Conservation (phyloP, 2,329 filamentous ascomycete genomes). For the Periconia macrospinosa region DNA sequence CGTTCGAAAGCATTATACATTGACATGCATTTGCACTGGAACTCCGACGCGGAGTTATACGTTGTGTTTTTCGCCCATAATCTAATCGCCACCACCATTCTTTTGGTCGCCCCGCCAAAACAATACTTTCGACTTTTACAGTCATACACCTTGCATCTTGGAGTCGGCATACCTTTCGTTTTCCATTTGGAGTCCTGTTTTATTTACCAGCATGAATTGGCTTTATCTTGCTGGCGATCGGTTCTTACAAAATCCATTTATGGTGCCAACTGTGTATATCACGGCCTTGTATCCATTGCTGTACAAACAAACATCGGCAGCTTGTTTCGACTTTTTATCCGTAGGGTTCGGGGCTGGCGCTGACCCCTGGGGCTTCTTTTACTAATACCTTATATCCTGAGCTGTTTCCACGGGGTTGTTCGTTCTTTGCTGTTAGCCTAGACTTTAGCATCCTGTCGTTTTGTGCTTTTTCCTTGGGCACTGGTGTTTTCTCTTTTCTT, state of each 20-base stretch:
- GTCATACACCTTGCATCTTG: conserved; percentile 1
- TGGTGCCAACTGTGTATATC: conserved; percentile 19
- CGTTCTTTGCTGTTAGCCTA: neutral
- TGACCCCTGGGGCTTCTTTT: neutral
- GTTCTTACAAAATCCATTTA: conserved; percentile 10
- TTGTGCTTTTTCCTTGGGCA: neutral
- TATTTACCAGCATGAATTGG: conserved; percentile 7
- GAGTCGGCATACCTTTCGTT: neutral
- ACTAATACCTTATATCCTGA: neutral
- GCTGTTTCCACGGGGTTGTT: neutral
- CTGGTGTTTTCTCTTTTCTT: neutral
- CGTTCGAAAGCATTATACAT: conserved; percentile 18
- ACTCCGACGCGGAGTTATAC: conserved; percentile 13
- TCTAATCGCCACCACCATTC: neutral
- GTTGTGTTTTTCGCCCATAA: conserved; percentile 3
- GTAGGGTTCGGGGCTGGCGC: conserved; percentile 13
- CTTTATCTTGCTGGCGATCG: conserved; percentile 9
- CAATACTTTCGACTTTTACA: neutral
- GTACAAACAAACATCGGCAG: conserved; percentile 11
- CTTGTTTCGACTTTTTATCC: conserved; percentile 4
- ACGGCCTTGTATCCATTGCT: conserved; percentile 18
- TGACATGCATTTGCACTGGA: conserved; percentile 27
- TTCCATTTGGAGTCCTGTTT: conserved; percentile 1
- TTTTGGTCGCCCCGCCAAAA: neutral
- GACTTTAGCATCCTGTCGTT: neutral